Percentiles rank a stretch among this genome's conserved stretches.
Conservation (phyloP, 108 stramenopile species). For the Parietichytrium sp. region DNA sequence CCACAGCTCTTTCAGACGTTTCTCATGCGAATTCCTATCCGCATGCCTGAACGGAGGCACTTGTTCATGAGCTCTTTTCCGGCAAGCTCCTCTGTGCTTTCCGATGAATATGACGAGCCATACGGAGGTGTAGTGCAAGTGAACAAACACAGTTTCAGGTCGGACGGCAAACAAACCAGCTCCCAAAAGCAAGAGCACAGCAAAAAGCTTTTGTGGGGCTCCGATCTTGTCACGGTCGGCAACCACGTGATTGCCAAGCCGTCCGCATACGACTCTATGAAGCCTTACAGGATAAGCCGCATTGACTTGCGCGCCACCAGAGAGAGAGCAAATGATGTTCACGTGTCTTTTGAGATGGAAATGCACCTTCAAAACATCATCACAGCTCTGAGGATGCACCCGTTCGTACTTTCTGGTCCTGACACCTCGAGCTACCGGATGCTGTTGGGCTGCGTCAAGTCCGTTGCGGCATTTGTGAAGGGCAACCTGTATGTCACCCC, state of each 20-base stretch:
- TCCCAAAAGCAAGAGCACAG: too few relatives aligned
- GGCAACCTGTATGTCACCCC: background rate
- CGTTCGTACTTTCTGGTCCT: conserved; percentile 15
- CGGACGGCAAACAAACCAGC: too few relatives aligned
- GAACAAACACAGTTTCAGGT: too few relatives aligned
- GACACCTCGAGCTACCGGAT: background rate
- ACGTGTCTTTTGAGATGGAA: conserved; percentile 19
- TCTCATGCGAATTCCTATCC: background rate
- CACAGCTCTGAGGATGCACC: background rate
- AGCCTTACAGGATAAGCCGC: background rate
- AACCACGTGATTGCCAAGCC: too few relatives aligned
- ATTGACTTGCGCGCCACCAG: background rate
- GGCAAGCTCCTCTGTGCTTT: too few relatives aligned
- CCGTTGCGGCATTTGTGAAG: background rate
- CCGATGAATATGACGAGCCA: too few relatives aligned
- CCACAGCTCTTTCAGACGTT: background rate
- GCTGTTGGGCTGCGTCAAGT: background rate
- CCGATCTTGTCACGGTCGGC: too few relatives aligned
- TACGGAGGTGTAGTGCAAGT: too few relatives aligned
- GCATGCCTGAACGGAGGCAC: too few relatives aligned
- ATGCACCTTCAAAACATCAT: background rate
- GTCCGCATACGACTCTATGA: too few relatives aligned
- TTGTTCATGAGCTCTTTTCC: too few relatives aligned
- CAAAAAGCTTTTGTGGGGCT: too few relatives aligned
- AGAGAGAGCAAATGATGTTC: background rate